Evolutionary conservation across 495 filamentous ascomycete genomes (phyloP), one percentile per base, ranked within the genome.

Genomic region (Penicillium coprophilum): DNA sequence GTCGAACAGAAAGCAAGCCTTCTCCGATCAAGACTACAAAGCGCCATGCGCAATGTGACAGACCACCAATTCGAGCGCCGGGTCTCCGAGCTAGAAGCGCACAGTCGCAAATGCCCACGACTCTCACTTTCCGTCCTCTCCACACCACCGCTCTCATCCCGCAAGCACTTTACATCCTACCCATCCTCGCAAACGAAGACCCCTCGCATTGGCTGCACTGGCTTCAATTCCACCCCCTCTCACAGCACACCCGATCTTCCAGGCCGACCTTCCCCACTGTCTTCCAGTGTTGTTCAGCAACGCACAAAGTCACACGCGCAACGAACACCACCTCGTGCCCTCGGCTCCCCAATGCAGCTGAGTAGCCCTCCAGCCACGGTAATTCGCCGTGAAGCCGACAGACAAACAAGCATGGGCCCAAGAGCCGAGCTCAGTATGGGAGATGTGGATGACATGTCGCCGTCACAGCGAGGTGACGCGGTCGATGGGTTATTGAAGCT

Each of bases 41-140:
- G 61, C 41, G 76, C 76, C 40, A 78, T 77, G 76, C 74, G 70
- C 50, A 71, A 72, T 45, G 70, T 74, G 13, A 60, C 61, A 47
- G 67, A 73, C 49, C 67, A 75, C 50, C 71, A 76, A 54, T 71
- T 78, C 47, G 76, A 78, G 54, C 76, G 76, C 11, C 66, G 73
- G n/a, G 50, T 78, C 27, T 76, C 74, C n/a, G 70, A 73, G 24
- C 63, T 77, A 41, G 75, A 78, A 60, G 74, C 67, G 46, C 72
- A 76, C 59, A 76, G 75, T 45, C 72, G 73, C 50, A 76, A 76
- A 62, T 67, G 65, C 28, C 69, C 72, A 34, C 57, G 71, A 20
- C 46, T 77, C 44, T 67, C 74, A 24, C 34, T 63, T 28, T 59
- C 69, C 46, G 55, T 58, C 46, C 55, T 62, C 46, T 57, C 62